Percentiles rank a stretch among this genome's conserved stretches.
Evolutionary conservation across 2,329 filamentous ascomycete genomes (phyloP).

Genomic region (Fusarium paranaense): DNA sequence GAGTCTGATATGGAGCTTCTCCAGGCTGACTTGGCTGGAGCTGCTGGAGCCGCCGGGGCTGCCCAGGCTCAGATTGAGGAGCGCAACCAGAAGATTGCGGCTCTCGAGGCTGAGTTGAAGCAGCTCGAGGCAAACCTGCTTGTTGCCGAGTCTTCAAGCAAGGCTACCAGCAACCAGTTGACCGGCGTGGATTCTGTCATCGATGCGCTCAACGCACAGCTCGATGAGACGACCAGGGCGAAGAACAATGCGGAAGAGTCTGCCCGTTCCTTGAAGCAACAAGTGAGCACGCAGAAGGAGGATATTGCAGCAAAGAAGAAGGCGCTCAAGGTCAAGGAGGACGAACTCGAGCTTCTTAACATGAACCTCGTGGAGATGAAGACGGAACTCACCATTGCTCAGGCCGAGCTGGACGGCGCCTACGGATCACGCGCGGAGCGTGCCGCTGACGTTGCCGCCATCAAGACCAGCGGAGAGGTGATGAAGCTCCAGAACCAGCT

Average conservation of each 20-base stretch:
- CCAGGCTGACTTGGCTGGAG: constrained; percentile 32
- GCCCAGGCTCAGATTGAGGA: constrained; percentile 46
- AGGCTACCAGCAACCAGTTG: constrained; percentile 51
- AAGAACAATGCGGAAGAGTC: constrained; percentile 45
- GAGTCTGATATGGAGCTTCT: constrained; percentile 51
- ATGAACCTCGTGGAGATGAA: constrained; percentile 68
- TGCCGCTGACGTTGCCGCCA: constrained; percentile 67
- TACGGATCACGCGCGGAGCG: constrained; percentile 70
- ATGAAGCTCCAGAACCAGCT: constrained; percentile 61
- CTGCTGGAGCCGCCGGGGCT: constrained; percentile 28
- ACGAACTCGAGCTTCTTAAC: constrained; percentile 63
- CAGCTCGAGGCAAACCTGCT: constrained; percentile 41
- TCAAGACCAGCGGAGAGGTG: constrained; percentile 61
- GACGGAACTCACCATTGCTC: constrained; percentile 70
- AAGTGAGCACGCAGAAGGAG: constrained; percentile 34
- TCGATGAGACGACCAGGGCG: constrained; percentile 46
- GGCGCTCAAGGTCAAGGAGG: constrained; percentile 60
- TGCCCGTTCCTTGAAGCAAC: constrained; percentile 42
- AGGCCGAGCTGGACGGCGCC: constrained; percentile 71
- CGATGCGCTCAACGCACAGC: constrained; percentile 41
- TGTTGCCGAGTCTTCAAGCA: constrained; percentile 53
- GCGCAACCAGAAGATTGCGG: constrained; percentile 56
- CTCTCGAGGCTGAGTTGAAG: constrained; percentile 53
- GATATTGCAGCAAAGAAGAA: constrained; percentile 53
- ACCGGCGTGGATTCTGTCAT: constrained; percentile 47